Evolutionary conservation across 2,329 filamentous ascomycete species (phyloP), one percentile per base, ranked within the genome.

Genomic region (Fusarium algeriense): DNA sequence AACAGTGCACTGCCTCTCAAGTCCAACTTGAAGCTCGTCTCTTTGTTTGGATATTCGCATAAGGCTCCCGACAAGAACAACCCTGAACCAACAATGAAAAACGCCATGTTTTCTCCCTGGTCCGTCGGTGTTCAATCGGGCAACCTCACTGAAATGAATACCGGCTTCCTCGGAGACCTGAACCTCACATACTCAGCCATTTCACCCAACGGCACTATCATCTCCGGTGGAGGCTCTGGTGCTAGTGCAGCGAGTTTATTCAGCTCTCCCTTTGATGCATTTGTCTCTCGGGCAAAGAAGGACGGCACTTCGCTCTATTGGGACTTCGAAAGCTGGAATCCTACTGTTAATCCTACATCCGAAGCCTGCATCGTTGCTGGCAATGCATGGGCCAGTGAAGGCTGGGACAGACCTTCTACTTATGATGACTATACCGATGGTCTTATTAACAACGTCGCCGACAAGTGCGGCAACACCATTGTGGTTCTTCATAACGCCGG

Each of bases 341-440:
- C 64, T 2, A 3, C 1, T 6, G 63, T 60, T 0, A 50, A 52
- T 1, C 28, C 63, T 1, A 56, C 20, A 0, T 52, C 64, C 1
- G 86, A 91, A 5, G 89, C 92, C 56, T 54, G 97, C 92, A 77
- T 98, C 26, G 94, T 96, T 2, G 97, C 97, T 79, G 91, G 90
- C 60, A 97, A 92, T 75, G 88, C 86, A 28, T 93, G 94, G 78
- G 89, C 92, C 1, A 92, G 93, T 0, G 94, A 97, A 80, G 93
- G 92, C 1, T 93, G 88, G 80, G 87, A 93, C 68, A 85, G 90
- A 49, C 82, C 87, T 0, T 87, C 87, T 12, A 85, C 95, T 28
- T 87, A 88, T 52, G 93, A 97, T 75, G 91, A 90, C 70, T 88
- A 88, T 48, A 90, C 87, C 62, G 90, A 92, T 69, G 78, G 80